Conservation (phyloP, 805 yeast species). For the Kazachstania bromeliacearum region DNA sequence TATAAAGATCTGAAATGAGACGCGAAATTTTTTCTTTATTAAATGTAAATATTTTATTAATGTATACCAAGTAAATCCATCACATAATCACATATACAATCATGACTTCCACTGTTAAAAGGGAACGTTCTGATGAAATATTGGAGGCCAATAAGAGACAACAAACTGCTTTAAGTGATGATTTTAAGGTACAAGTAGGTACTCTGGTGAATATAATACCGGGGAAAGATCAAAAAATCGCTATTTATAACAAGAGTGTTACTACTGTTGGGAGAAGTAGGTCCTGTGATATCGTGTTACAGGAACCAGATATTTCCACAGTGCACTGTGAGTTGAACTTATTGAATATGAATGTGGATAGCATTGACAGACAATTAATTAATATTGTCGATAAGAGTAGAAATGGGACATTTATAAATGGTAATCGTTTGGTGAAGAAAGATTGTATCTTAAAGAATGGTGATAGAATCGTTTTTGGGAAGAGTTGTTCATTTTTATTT, state of each 20-base stretch:
- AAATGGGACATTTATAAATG: constrained; percentile 63
- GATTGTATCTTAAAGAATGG: constrained; percentile 49
- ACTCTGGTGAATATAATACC: constrained; percentile 26
- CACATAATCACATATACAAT: too few relatives aligned
- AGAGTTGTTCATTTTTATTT: constrained; percentile 41
- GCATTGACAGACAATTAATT: constrained; percentile 30
- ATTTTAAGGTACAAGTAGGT: constrained; percentile 7
- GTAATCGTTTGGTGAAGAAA: constrained; percentile 39
- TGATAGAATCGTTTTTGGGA: constrained; percentile 52
- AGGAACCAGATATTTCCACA: constrained; percentile 56
- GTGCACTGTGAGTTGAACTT: constrained; percentile 48
- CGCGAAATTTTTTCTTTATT: too few relatives aligned
- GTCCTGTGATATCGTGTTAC: constrained; percentile 45
- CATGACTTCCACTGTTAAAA: constrained; percentile 7
- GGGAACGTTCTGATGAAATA: constrained; percentile 12
- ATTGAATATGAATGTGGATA: constrained; percentile 31
- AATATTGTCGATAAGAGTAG: constrained; percentile 46
- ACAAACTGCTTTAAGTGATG: constrained; percentile 7
- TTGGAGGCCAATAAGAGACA: constrained; percentile 9
- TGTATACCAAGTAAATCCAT: too few relatives aligned
- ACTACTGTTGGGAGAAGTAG: constrained; percentile 47
- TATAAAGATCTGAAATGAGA: too few relatives aligned
- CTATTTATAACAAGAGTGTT: constrained; percentile 28
- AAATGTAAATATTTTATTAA: too few relatives aligned
- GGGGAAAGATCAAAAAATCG: constrained; percentile 24